These are phyloP conservation scores for Ichthyophonus hoferi DNA, from an alignment of 208 protist genomes.

Conservation along the genomic window DNA sequence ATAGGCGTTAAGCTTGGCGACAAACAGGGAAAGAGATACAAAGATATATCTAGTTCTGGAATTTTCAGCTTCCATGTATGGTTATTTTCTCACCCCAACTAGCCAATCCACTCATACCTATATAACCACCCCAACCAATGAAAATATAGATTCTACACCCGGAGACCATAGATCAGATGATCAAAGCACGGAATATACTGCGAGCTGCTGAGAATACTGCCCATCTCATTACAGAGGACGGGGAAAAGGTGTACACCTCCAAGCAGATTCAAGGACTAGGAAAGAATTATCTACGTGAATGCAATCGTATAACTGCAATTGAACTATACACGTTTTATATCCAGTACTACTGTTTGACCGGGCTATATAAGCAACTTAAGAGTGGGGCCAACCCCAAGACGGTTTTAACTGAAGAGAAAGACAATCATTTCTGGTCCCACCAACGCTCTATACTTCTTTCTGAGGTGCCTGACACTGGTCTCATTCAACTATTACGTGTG, in stretches of 20 bases:
- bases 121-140: too few species aligned
- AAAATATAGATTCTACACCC: neutral
- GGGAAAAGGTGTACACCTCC: neutral
- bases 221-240: neutral
- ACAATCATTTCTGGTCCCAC: slow-evolving; percentile 7
- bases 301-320: neutral
- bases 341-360: slow-evolving; percentile 14
- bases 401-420: neutral
- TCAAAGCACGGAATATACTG: slow-evolving; percentile 11
- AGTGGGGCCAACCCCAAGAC: neutral
- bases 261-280: neutral
- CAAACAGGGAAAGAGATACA: too few species aligned
- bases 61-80: too few species aligned
- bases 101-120: too few species aligned
- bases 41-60: too few species aligned
- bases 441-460: neutral
- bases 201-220: neutral
- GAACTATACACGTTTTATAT: slow-evolving; percentile 14
- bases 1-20: too few species aligned
- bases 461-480: neutral
- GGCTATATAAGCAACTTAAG: slow-evolving; percentile 1
- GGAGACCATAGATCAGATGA: slow-evolving; percentile 10
- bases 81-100: too few species aligned
- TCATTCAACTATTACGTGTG: neutral
- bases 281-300: neutral